phyloP scores from a whole-genome alignment of 106 monocot genomes.

The Dendrobium catenatum region DNA sequence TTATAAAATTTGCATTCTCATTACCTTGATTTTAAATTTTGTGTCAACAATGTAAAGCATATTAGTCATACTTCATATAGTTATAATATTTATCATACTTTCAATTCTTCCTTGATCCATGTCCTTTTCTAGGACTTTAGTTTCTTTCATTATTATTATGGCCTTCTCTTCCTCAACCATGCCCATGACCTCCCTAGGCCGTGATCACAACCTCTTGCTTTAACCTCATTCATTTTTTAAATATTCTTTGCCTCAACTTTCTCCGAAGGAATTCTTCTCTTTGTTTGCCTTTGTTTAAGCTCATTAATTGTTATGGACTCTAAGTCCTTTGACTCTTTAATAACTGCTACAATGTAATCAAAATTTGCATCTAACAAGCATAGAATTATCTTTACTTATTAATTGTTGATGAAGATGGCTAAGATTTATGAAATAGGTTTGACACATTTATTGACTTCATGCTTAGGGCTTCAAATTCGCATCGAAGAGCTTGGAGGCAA shows the following conservation, averaged over 20 bases:
- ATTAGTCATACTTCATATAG: neutral
- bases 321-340: neutral
- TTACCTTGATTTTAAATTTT: neutral
- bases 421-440: too few species aligned
- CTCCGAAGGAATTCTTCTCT: neutral
- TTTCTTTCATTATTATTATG: neutral
- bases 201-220: neutral
- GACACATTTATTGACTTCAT: too few species aligned
- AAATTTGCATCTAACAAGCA: neutral
- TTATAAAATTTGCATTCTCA: neutral
- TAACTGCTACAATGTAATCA: neutral
- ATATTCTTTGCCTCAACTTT: neutral
- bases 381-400: too few species aligned
- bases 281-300: neutral
- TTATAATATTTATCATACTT: neutral
- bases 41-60: neutral
- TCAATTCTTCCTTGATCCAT: neutral
- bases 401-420: too few species aligned
- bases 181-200: neutral
- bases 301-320: neutral
- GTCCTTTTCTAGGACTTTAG: neutral
- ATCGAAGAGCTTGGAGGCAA: too few species aligned
- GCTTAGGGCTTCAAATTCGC: too few species aligned
- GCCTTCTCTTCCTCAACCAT: neutral
- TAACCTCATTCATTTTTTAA: neutral